Percentiles rank a stretch among this genome's conserved stretches.
phyloP scores from a whole-genome alignment of 768 basidiomycete species.

The Macrocybe gigantea region DNA sequence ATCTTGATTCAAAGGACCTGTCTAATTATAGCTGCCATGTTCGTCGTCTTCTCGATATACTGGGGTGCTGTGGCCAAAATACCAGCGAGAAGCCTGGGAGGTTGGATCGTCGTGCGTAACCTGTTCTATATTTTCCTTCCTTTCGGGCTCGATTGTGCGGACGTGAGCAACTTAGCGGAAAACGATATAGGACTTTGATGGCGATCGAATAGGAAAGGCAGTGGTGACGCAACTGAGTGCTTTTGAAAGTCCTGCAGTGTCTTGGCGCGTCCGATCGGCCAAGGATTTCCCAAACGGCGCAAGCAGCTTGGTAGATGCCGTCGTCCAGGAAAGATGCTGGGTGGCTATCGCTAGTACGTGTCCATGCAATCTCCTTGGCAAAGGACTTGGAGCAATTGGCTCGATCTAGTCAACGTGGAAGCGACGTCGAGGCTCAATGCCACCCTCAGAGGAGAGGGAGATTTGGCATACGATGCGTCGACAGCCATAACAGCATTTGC shows the following conservation, averaged over 20 bases:
- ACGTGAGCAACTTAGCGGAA: no score
- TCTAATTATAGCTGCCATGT: constrained; percentile 27
- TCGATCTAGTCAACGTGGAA: no score
- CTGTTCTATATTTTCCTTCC: not conserved
- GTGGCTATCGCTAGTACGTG: constrained; percentile 33
- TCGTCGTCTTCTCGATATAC: constrained; percentile 16
- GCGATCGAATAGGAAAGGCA: constrained; percentile 33
- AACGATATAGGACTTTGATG: constrained; percentile 43
- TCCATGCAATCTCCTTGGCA: no score
- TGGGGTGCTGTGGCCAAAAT: constrained; percentile 18
- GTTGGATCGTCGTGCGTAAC: constrained; percentile 17
- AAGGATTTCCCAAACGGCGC: constrained; percentile 31
- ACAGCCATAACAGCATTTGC: constrained; percentile 42
- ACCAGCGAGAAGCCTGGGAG: constrained; percentile 11
- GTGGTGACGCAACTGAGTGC: constrained; percentile 28
- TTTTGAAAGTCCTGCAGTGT: constrained; percentile 20
- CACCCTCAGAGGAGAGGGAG: no score
- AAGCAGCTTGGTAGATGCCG: constrained; percentile 26
- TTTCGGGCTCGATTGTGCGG: no score
- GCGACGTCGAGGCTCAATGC: no score
- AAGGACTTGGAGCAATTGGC: no score
- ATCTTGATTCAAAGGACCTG: constrained; percentile 28
- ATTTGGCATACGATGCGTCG: no score
- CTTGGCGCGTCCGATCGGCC: constrained; percentile 30
- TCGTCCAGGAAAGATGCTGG: constrained; percentile 43